Base-by-base conservation (phyloP, 129 eudicot genomes). In the Pittosporum tobira region DNA sequence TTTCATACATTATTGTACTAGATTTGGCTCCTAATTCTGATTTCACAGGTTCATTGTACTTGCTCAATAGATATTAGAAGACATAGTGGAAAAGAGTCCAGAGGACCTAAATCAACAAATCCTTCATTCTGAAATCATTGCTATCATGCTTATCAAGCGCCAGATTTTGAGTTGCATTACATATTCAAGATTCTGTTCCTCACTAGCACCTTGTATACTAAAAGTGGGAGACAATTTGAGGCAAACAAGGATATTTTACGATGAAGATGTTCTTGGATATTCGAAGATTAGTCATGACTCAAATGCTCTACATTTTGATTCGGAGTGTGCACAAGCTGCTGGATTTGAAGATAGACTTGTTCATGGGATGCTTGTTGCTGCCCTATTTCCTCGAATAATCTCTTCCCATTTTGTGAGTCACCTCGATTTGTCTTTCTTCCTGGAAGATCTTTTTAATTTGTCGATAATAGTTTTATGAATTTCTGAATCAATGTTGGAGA, bases 331-430 rank as follows among this genome's bases (percentile, higher is more conserved):
- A 19, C 71, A 20, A 48, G 52, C 70, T 57, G 94, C 90, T 23
- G 96, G 96, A 7, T 87, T 72, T 64, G 49, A 54, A 28, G 94
- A 72, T 63, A 46, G 40, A 24, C 46, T 85, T 3, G 96, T 87
- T 59, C 99, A 88, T 25, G 99, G 99, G 62, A 71, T 91, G 78
- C 96, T 91, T 21, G 96, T 87, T 29, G 85, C 96, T 27, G 71
- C 99, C 49, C 16, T 91, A 43, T 87, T 91, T 57, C 99, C 94
- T 1, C 69, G 77, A 49, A 84, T 91, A 44, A 91, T 91, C 46
- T 87, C 96, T 51, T 73, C 88, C 51, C 81, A 87, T 37, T 91
- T 91, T 63, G 98, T 90, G 78, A 75, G 95, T 49, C 15, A 14
- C 46, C 29, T 20, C 26, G 30, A 13, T 34, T 49, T 51, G 34